Base-by-base conservation (phyloP, 1,284 basidiomycete species). In the Cryptococcus sp. region DNA sequence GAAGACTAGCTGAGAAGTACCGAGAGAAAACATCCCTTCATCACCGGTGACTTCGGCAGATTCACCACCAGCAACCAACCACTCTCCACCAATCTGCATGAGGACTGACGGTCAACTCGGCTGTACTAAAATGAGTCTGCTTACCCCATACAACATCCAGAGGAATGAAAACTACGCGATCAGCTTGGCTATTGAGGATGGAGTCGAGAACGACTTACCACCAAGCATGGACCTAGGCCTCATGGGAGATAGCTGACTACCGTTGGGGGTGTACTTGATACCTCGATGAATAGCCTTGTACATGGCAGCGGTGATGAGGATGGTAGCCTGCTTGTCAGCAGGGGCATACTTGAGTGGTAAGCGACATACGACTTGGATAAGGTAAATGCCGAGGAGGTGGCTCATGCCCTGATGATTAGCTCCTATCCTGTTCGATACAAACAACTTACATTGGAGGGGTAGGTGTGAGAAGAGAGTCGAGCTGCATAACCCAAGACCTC, bases 271-370 rank as follows among this genome's bases (percentile, higher is more conserved):
- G 53, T 67, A 63, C 53, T 64, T 67, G 54, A 62, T 49, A 36
- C 50, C 55, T 28, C 63, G 46, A 47, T 64, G 61, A 28, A 67
- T 50, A 19, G 54, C 52, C 45, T 67, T 67, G 57, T 67, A 67
- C 14, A 67, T 11, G 5, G 53, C 54, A n/a, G 64, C 64, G 21
- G 61, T 57, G 46, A 63, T 40, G 48, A 63, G 55, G 50, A 63
- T 59, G 18, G 61, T 63, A 18, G 55, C 61, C 59, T 56, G 39
- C 9, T 14, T 36, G 14, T 41, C 11, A 41, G 39, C 14, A 9
- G 39, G 18, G 9, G 11, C 39, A 9, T 41, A 21, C 19, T 9
- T 10, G 19, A 19, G 19, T 7, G 28, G 14, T 3, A 39, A 13
- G n/a, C 3, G 46, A 55, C 55, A 46, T 21, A 57, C 61, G 28